Evolutionary conservation across 805 yeast genomes (phyloP).

Genomic region (Starmerella kuoi): DNA sequence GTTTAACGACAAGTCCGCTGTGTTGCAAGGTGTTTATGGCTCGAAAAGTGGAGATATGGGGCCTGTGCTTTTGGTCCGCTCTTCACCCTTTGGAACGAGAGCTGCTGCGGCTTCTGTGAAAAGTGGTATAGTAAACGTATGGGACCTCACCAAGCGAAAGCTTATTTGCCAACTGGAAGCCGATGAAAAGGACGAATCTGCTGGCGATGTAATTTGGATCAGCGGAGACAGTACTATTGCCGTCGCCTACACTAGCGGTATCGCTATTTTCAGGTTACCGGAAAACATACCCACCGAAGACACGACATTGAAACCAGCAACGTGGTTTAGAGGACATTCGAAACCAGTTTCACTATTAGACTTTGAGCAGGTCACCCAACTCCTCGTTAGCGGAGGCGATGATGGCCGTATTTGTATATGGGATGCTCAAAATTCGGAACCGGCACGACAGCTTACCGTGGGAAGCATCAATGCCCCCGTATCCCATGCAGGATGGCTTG

Average conservation of each 20-base stretch:
- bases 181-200: neutral
- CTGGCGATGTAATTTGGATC: conserved; percentile 8
- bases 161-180: neutral
- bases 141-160: conserved; percentile 9
- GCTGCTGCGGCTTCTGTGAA: conserved; percentile 3
- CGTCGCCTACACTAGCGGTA: conserved; percentile 1
- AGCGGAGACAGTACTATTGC: conserved; percentile 7
- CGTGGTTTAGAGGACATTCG: neutral
- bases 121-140: conserved; percentile 5
- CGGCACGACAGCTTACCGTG: conserved; percentile 18
- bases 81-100: conserved; percentile 4
- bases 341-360: conserved; percentile 40
- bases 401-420: conserved; percentile 64
- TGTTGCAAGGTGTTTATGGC: conserved; percentile 8
- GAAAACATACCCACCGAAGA: neutral
- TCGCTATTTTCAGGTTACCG: conserved; percentile 3
- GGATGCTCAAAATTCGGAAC: conserved; percentile 44
- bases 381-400: conserved; percentile 65
- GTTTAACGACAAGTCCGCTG: neutral
- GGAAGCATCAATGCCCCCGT: conserved; percentile 24
- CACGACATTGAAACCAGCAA: neutral
- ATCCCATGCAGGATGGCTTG: conserved; percentile 16
- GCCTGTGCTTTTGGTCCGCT: conserved; percentile 1
- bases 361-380: conserved; percentile 41
- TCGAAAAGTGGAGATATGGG: conserved; percentile 2